Evolutionary conservation across 805 yeast genomes (phyloP).

Genomic region (Debaryomyces hansenii): DNA sequence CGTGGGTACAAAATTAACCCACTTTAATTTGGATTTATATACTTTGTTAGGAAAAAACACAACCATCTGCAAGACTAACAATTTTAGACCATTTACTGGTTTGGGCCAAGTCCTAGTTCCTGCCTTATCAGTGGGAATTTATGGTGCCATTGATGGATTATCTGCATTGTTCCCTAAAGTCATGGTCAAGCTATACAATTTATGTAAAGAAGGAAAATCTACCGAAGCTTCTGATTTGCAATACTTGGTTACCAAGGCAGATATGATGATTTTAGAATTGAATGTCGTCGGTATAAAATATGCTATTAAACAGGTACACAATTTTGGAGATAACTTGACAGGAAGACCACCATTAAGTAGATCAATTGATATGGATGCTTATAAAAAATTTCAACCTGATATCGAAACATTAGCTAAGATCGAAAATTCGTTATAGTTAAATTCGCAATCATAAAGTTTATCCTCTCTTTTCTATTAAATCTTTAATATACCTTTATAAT

Average conservation of each 20-base stretch:
- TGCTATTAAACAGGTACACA: conserved; percentile 19
- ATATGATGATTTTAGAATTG: conserved; percentile 26
- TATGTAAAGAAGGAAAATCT: conserved; percentile 13
- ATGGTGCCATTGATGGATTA: conserved; percentile 25
- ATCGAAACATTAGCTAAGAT: conserved; percentile 12
- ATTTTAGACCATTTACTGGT: conserved; percentile 25
- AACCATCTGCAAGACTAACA: conserved; percentile 9
- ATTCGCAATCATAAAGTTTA: too few species aligned
- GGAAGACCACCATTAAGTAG: conserved; percentile 33
- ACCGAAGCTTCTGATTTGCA: conserved; percentile 21
- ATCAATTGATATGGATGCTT: conserved; percentile 7
- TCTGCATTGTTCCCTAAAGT: conserved; percentile 22
- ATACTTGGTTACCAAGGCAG: conserved; percentile 18
- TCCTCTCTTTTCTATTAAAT: too few species aligned
- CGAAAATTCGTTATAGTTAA: conserved; percentile 11
- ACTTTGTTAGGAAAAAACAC: conserved; percentile 17
- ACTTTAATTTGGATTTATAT: conserved; percentile 21
- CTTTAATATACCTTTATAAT: background rate
- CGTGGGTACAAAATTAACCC: conserved; percentile 33
- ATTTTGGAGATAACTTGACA: conserved; percentile 20
- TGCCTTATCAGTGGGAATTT: conserved; percentile 20
- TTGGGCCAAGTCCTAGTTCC: conserved; percentile 26
- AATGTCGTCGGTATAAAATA: conserved; percentile 31
- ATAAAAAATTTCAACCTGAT: conserved; percentile 11
- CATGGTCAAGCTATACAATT: conserved; percentile 15